Percentiles rank a stretch among this genome's conserved stretches.
These are phyloP conservation scores for Magnolia sinica DNA, from an alignment of 164 flowering plant species.

Conservation along the genomic window DNA sequence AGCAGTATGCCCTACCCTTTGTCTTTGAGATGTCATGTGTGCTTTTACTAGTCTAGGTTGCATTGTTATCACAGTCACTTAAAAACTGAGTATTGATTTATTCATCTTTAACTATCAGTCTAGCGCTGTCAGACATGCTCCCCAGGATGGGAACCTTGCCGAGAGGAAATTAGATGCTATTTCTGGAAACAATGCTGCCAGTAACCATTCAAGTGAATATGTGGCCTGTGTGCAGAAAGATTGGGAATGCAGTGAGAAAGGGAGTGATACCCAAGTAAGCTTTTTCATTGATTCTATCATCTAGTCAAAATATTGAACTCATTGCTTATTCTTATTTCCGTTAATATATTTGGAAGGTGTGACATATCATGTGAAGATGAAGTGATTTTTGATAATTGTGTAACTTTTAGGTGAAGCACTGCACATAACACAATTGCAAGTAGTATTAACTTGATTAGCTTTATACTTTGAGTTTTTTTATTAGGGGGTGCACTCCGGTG, in stretches of 20 bases:
- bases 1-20: constrained; percentile 44
- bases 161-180: constrained; percentile 40
- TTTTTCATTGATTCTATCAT: background rate
- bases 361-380: background rate
- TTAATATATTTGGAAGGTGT: background rate
- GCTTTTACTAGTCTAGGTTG: background rate
- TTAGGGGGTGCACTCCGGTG: too few species aligned
- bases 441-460: background rate
- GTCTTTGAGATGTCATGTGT: background rate
- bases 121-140: constrained; percentile 15
- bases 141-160: constrained; percentile 37
- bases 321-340: too few species aligned
- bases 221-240: constrained; percentile 34
- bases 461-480: too few species aligned
- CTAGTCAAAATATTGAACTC: background rate
- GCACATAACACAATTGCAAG: too few species aligned
- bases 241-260: constrained; percentile 54
- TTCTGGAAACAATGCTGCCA: constrained; percentile 49
- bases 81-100: background rate
- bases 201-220: constrained; percentile 50
- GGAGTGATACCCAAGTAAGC: constrained; percentile 84
- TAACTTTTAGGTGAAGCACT: background rate
- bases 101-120: constrained; percentile 25
- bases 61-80: background rate
- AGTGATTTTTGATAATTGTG: background rate